Percentiles rank a stretch among this genome's conserved stretches.
phyloP scores from a whole-genome alignment of 1,284 basidiomycete genomes.

The Afroboletus lepidellus region DNA sequence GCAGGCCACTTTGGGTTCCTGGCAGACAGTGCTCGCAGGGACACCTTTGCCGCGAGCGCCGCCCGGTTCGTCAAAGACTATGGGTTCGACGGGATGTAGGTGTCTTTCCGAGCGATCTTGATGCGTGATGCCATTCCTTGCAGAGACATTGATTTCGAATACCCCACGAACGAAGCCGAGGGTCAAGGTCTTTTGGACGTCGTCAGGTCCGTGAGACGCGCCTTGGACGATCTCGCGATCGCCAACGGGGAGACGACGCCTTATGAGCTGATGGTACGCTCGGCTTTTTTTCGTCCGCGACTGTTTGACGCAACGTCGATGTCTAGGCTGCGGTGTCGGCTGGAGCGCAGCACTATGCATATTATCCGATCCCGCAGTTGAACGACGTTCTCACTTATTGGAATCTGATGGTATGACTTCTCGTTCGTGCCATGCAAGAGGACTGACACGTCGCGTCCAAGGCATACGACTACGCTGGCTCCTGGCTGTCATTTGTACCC shows the following conservation, averaged over 20 bases:
- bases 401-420: conserved; percentile 80
- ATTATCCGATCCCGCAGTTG: conserved; percentile 72
- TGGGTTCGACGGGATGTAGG: conserved; percentile 83
- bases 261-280: conserved; percentile 52
- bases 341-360: conserved; percentile 64
- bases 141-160: conserved; percentile 73
- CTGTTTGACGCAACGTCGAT: not conserved
- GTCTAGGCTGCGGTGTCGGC: conserved; percentile 51
- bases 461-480: conserved; percentile 79
- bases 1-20: conserved; percentile 65
- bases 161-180: conserved; percentile 48
- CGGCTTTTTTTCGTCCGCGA: not conserved
- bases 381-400: conserved; percentile 76
- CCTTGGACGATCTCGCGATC: conserved; percentile 49
- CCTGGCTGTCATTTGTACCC: conserved; percentile 55
- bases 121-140: not conserved
- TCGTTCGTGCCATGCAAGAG: not conserved
- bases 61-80: conserved; percentile 81
- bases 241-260: conserved; percentile 59
- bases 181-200: conserved; percentile 62
- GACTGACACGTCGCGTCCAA: conserved; percentile 27
- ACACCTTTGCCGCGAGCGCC: conserved; percentile 70
- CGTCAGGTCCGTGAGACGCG: conserved; percentile 53
- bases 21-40: conserved; percentile 51
- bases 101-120: no score